Evolutionary conservation across 1,284 basidiomycete species (phyloP).

Genomic region (Volvariella volvacea): DNA sequence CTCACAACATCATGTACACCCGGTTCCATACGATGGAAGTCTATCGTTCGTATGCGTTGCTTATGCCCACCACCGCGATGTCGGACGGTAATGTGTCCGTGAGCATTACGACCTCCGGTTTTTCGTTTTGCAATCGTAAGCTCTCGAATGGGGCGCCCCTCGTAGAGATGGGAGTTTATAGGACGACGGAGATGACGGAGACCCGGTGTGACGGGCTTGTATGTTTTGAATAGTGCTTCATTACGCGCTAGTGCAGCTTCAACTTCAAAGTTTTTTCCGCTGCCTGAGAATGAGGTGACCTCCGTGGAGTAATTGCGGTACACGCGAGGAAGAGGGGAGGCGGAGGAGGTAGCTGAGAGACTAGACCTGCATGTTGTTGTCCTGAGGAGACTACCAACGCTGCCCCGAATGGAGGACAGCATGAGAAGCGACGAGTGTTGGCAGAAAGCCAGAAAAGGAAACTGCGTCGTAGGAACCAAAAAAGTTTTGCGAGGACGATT

Average conservation of each 20-base stretch:
- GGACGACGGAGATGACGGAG: conserved; percentile 85
- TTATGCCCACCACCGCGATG: conserved; percentile 90
- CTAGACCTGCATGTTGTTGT: background rate
- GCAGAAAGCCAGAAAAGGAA: conserved; percentile 11
- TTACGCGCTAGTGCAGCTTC: conserved; percentile 33
- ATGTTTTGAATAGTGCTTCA: conserved; percentile 74
- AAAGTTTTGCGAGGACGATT: background rate
- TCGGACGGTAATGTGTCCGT: conserved; percentile 86
- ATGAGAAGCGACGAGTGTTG: background rate
- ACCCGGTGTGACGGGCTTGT: conserved; percentile 83
- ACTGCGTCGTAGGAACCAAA: conserved; percentile 1
- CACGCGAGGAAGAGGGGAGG: conserved; percentile 2
- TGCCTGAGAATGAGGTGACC: conserved; percentile 12
- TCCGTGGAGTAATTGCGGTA: conserved; percentile 32
- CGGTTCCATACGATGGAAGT: conserved; percentile 74
- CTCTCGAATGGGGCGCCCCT: conserved; percentile 76
- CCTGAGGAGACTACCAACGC: background rate
- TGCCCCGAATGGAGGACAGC: conserved; percentile 4
- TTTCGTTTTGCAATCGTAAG: conserved; percentile 82
- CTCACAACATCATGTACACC: conserved; percentile 88
- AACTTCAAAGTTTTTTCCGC: conserved; percentile 23
- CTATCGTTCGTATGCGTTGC: conserved; percentile 80
- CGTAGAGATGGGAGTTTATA: conserved; percentile 76
- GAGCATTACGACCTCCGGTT: conserved; percentile 82
- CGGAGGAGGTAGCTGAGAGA: background rate